Conservation (phyloP, 2,329 filamentous ascomycete genomes). For the Cytospora paraplurivora region DNA sequence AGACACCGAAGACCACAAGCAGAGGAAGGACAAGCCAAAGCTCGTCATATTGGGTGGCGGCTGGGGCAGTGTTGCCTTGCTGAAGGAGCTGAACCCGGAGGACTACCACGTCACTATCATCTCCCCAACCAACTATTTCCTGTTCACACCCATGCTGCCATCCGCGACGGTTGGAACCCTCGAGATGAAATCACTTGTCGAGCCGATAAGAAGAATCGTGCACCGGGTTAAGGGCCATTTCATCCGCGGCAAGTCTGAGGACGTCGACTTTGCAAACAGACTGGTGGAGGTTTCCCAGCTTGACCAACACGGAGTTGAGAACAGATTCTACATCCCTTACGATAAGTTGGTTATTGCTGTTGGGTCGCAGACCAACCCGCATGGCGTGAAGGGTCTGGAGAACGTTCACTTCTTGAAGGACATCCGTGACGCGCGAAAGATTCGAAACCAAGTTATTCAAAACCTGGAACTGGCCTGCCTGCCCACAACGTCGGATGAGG, state of each 20-base stretch:
- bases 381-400: conserved; percentile 92
- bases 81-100: conserved; percentile 87
- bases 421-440: conserved; percentile 86
- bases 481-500: conserved; percentile 88
- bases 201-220: conserved; percentile 87
- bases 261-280: conserved; percentile 89
- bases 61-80: conserved; percentile 89
- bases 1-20: conserved; percentile 69
- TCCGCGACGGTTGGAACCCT: conserved; percentile 96
- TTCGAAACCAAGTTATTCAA: conserved; percentile 83
- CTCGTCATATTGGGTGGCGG: conserved; percentile 91
- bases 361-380: conserved; percentile 88
- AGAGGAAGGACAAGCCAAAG: conserved; percentile 83
- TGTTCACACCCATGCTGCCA: conserved; percentile 97
- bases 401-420: conserved; percentile 95
- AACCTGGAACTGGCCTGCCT: conserved; percentile 91
- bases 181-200: conserved; percentile 86
- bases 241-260: conserved; percentile 80
- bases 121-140: conserved; percentile 92
- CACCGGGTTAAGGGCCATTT: conserved; percentile 82
- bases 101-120: conserved; percentile 97
- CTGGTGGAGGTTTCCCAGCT: conserved; percentile 82
- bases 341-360: conserved; percentile 95
- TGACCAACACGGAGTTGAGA: conserved; percentile 70
- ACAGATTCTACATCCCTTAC: conserved; percentile 91